Conservation (phyloP, 805 yeast genomes). For the Teunomyces atbi region DNA sequence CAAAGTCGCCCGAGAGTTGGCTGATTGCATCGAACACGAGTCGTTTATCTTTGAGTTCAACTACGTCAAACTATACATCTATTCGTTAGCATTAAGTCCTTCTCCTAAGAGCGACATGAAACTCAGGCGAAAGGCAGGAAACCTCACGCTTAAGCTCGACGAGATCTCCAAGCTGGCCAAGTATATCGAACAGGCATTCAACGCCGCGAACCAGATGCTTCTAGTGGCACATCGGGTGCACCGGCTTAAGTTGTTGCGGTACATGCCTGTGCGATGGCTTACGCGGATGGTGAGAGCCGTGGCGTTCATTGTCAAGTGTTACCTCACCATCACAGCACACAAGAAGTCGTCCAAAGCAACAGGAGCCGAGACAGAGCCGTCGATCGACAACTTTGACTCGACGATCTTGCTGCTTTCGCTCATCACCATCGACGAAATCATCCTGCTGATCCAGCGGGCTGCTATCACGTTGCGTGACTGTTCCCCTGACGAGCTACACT, state of each 20-base stretch:
- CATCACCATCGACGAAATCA: constrained; percentile 69
- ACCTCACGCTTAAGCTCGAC: constrained; percentile 50
- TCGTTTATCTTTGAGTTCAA: constrained; percentile 77
- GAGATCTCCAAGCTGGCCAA: constrained; percentile 72
- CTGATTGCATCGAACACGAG: constrained; percentile 56
- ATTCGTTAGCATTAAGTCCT: constrained; percentile 71
- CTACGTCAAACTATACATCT: constrained; percentile 80
- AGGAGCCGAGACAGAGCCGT: constrained; percentile 12
- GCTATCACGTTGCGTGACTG: constrained; percentile 77
- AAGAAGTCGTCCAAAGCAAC: constrained; percentile 24
- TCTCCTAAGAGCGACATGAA: constrained; percentile 21
- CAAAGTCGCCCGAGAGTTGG: constrained; percentile 38
- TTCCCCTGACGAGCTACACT: constrained; percentile 85
- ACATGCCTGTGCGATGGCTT: constrained; percentile 92
- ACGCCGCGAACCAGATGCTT: constrained; percentile 78
- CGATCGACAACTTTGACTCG: constrained; percentile 37
- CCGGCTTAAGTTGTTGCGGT: constrained; percentile 57
- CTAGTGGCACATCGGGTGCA: constrained; percentile 70
- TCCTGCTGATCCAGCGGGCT: constrained; percentile 63
- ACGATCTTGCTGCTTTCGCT: constrained; percentile 58
- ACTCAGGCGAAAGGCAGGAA: constrained; percentile 16
- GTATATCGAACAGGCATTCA: constrained; percentile 78
- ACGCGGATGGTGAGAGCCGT: constrained; percentile 83
- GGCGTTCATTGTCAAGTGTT: constrained; percentile 86
- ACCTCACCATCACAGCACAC: constrained; percentile 59